Base-by-base conservation (phyloP, 2,329 filamentous ascomycete species). In the Amphichorda felina region DNA sequence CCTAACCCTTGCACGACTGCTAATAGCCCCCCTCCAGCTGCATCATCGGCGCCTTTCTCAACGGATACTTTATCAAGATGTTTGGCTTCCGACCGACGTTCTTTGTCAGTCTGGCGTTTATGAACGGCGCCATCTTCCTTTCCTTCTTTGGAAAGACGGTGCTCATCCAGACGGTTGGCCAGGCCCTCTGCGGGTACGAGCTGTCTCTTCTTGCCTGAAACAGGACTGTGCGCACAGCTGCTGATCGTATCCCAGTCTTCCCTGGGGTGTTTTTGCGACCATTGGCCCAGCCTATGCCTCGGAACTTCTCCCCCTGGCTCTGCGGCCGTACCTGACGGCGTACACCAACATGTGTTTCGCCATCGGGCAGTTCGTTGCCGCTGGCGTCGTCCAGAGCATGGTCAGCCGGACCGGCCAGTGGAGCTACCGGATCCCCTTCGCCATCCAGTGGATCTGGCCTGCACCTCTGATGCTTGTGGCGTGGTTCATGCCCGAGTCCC, bases 251-350 rank as follows among this genome's bases (percentile, higher is more conserved):
- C 29, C 59, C 4, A 65, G 66, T 6, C 49, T 69, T 9, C 62
- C 64, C 0, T 68, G 63, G 55, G 60, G 60, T 10, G 53, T 60
- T 5, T 63, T 69, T 45, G 60, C 64, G 40, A 66, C 64, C 0
- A 44, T 69, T 5, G 59, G 59, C 0, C 61, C 62, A 0, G 60
- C 65, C 0, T 70, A 71, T 39, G 66, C 66, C 0, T 56, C 67
- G 2, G 67, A 70, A 43, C 52, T 67, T 7, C 59, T 60, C 0
- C 61, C 68, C 0, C 59, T 69, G 10, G 57, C 57, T 3, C 57
- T 70, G 1, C 59, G 67, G n/a, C 54, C 59, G 6, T 69, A 68
- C 33, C 54, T 71, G 3, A 67, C 57, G 1, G 52, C 50, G 5
- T 61, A 59, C 36, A 51, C 55, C 60, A 18, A 53, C 39, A 39